A percentile compares a stretch with the other conserved stretches of the same genome.
These are phyloP conservation scores for Echria macrotheca DNA, from an alignment of 495 filamentous ascomycete genomes.

Conservation along the genomic window DNA sequence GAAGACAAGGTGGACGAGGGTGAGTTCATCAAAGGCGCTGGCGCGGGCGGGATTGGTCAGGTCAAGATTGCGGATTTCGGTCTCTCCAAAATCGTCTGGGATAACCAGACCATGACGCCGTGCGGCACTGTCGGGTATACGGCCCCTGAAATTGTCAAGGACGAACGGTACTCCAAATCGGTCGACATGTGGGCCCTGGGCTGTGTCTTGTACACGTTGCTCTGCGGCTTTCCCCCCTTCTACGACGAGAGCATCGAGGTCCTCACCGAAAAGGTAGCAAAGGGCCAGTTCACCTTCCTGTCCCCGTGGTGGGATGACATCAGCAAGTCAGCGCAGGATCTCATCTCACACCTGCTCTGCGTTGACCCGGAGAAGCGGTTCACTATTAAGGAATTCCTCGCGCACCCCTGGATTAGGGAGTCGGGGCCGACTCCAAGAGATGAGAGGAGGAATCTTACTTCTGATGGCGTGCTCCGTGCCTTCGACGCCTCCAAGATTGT, in stretches of 20 bases:
- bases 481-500: constrained; percentile 53
- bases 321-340: constrained; percentile 87
- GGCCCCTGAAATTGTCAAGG: constrained; percentile 98
- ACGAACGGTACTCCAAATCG: constrained; percentile 96
- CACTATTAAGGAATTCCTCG: constrained; percentile 81
- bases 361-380: constrained; percentile 90
- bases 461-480: constrained; percentile 40
- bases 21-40: constrained; percentile 78
- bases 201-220: constrained; percentile 92
- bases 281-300: constrained; percentile 94
- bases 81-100: constrained; percentile 96
- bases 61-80: constrained; percentile 99
- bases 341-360: constrained; percentile 87
- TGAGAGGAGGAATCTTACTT: constrained; percentile 54
- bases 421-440: constrained; percentile 48
- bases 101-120: constrained; percentile 97
- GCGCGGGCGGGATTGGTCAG: constrained; percentile 84
- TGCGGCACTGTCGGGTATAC: constrained; percentile 98
- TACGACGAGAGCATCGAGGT: constrained; percentile 98
- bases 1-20: constrained; percentile 98
- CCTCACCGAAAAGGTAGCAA: constrained; percentile 94
- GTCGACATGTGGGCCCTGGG: constrained; percentile 99
- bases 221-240: constrained; percentile 97
- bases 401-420: constrained; percentile 83
- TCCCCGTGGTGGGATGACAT: constrained; percentile 99